Percentiles rank a stretch among this genome's conserved stretches.
phyloP scores from a whole-genome alignment of 352 stramenopile genomes.

The Phytopythium kandeliae region DNA sequence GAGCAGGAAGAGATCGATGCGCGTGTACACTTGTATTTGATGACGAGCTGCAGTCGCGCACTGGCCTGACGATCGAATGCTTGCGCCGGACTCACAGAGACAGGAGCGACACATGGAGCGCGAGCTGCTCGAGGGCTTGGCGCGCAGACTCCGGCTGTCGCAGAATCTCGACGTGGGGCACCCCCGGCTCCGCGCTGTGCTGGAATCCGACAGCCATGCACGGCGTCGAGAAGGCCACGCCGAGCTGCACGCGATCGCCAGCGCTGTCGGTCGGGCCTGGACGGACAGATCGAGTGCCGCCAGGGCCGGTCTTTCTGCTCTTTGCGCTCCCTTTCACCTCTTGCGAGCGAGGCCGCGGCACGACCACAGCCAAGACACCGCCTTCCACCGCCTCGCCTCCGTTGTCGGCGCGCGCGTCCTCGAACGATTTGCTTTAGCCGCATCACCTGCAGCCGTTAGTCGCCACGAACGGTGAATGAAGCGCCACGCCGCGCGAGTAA shows the following conservation, averaged over 20 bases:
- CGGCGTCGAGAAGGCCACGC: slow-evolving; percentile 54
- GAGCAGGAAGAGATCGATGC: too few relatives aligned
- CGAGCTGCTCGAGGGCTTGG: slow-evolving; percentile 7
- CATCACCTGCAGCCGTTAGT: neutral
- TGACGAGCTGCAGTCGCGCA: too few relatives aligned
- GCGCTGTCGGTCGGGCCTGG: neutral
- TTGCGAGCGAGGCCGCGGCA: slow-evolving; percentile 3
- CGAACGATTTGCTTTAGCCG: slow-evolving; percentile 20
- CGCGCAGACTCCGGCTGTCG: slow-evolving; percentile 16
- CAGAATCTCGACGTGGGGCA: slow-evolving; percentile 44
- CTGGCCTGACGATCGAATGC: too few relatives aligned
- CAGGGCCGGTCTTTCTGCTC: neutral
- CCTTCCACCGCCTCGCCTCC: slow-evolving; percentile 39
- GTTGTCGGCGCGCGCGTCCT: slow-evolving; percentile 22
- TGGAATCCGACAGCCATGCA: slow-evolving; percentile 63
- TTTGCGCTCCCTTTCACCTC: neutral
- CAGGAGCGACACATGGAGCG: slow-evolving; percentile 23
- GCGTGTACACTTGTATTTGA: too few relatives aligned
- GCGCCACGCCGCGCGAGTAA: too few relatives aligned
- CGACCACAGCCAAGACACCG: slow-evolving; percentile 36
- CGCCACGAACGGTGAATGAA: too few relatives aligned
- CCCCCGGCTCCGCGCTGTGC: slow-evolving; percentile 11
- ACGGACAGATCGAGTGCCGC: neutral
- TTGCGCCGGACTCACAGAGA: too few relatives aligned
- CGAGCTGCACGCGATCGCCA: slow-evolving; percentile 29